These are phyloP conservation scores for Phoma sp. DNA, from an alignment of 2,329 filamentous ascomycete species.

Conservation along the genomic window DNA sequence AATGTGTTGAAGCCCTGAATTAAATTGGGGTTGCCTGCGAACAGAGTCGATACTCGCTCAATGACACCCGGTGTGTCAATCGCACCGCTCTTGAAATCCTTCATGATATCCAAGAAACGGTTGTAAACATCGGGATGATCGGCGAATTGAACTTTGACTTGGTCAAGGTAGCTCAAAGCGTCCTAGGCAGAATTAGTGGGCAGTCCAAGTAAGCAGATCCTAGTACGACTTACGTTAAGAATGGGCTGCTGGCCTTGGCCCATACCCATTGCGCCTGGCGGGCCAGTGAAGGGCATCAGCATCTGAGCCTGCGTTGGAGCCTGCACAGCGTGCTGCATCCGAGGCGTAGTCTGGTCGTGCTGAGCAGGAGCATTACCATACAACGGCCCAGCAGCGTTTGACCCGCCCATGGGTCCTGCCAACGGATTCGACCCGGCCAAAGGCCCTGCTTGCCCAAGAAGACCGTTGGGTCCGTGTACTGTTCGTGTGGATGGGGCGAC, in stretches of 20 bases:
- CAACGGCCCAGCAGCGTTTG: constrained; percentile 66
- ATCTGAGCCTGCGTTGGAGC: constrained; percentile 61
- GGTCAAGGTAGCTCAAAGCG: constrained; percentile 94
- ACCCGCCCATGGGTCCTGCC: constrained; percentile 61
- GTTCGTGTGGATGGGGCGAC: constrained; percentile 72
- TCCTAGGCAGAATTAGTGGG: constrained; percentile 55
- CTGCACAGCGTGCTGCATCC: constrained; percentile 67
- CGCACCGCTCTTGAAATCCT: constrained; percentile 98
- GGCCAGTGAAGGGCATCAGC: constrained; percentile 56
- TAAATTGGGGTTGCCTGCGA: constrained; percentile 91
- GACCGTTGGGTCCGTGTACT: constrained; percentile 90
- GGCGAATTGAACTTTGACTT: constrained; percentile 97
- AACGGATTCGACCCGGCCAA: constrained; percentile 57
- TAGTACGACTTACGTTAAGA: constrained; percentile 58
- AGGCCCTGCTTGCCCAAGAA: constrained; percentile 68
- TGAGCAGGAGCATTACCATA: constrained; percentile 76
- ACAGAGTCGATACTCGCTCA: constrained; percentile 92
- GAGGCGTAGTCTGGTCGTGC: constrained; percentile 58
- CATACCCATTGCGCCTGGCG: constrained; percentile 62
- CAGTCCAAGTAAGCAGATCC: constrained; percentile 1
- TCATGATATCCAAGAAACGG: constrained; percentile 97
- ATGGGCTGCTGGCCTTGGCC: constrained; percentile 85
- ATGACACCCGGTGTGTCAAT: constrained; percentile 99
- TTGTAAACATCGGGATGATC: constrained; percentile 98
- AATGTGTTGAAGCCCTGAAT: constrained; percentile 99